phyloP scores from a whole-genome alignment of 2,329 filamentous ascomycete species.

The Ophiocordyceps robertsii region DNA sequence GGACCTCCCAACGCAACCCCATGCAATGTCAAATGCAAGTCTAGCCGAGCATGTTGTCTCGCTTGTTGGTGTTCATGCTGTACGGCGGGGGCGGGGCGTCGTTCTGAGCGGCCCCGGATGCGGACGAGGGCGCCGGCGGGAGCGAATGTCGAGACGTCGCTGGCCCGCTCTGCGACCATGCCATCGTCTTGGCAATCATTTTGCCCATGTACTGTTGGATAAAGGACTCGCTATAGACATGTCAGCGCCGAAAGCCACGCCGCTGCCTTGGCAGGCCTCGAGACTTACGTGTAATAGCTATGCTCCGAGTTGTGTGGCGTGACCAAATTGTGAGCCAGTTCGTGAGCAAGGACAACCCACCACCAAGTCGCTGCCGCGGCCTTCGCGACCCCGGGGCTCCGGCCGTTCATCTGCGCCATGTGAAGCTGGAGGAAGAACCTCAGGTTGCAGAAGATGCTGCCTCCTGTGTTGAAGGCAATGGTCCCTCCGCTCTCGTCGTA shows the following conservation, averaged over 20 bases:
- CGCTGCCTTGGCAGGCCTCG: not conserved
- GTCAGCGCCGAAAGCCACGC: not conserved
- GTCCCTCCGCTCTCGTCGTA: conserved; percentile 67
- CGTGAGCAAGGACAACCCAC: conserved; percentile 93
- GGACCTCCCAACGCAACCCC: not conserved
- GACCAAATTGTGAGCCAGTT: conserved; percentile 89
- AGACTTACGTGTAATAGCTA: conserved; percentile 62
- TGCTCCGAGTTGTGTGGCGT: conserved; percentile 63
- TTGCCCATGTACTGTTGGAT: conserved; percentile 64
- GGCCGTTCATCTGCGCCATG: conserved; percentile 29
- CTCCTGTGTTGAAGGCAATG: conserved; percentile 83
- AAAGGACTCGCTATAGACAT: conserved; percentile 49
- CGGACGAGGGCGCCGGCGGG: conserved; percentile 1
- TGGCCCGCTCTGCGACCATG: conserved; percentile 15
- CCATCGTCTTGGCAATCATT: conserved; percentile 44
- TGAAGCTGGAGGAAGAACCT: conserved; percentile 78
- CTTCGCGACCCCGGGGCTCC: conserved; percentile 28
- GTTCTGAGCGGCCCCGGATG: not conserved
- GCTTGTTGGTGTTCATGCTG: conserved; percentile 2
- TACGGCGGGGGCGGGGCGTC: conserved; percentile 12
- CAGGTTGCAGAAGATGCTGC: conserved; percentile 88
- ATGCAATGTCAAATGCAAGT: not conserved
- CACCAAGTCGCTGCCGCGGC: conserved; percentile 70
- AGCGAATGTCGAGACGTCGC: conserved; percentile 1
- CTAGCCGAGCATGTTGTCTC: conserved; percentile 6